Evolutionary conservation across 805 yeast species (phyloP).

Genomic region (Lipomyces kockii): DNA sequence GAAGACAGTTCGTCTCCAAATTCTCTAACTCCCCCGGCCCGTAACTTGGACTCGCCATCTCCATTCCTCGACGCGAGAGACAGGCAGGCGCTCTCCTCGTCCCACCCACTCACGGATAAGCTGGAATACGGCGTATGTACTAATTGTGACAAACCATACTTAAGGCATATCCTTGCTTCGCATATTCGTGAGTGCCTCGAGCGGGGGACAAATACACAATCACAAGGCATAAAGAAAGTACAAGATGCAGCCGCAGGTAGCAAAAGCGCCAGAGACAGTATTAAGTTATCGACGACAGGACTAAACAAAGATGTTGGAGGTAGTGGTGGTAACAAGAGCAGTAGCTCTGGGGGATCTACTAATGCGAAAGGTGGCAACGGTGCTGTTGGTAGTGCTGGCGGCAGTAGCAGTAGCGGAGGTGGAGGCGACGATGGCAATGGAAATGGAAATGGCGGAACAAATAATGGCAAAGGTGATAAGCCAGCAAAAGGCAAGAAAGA

Average conservation of each 20-base stretch:
- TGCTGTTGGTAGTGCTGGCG: constrained; percentile 7
- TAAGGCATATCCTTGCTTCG: constrained; percentile 46
- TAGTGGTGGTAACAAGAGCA: constrained; percentile 4
- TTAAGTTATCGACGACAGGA: constrained; percentile 15
- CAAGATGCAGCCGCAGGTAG: constrained; percentile 6
- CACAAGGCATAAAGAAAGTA: neutral
- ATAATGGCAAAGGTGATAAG: constrained; percentile 14
- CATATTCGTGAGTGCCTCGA: constrained; percentile 52
- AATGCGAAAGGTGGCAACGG: constrained; percentile 5
- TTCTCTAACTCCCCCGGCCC: neutral
- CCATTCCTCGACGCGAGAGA: constrained; percentile 30
- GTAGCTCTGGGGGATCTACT: constrained; percentile 28
- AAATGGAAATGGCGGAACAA: constrained; percentile 5
- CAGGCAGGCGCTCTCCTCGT: constrained; percentile 31
- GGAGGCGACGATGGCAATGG: constrained; percentile 26
- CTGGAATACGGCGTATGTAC: constrained; percentile 55
- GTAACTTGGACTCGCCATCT: constrained; percentile 19
- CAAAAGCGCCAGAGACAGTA: constrained; percentile 11
- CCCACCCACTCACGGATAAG: constrained; percentile 49
- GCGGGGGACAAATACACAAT: constrained; percentile 14
- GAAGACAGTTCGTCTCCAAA: constrained; percentile 10
- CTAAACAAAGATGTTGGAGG: constrained; percentile 5
- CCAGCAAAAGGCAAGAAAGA: constrained; percentile 17
- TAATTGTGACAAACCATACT: constrained; percentile 53
- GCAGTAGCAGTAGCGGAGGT: constrained; percentile 19